Evolutionary conservation across 768 basidiomycete species (phyloP).

Genomic region (Symmetrospora coprosmae): DNA sequence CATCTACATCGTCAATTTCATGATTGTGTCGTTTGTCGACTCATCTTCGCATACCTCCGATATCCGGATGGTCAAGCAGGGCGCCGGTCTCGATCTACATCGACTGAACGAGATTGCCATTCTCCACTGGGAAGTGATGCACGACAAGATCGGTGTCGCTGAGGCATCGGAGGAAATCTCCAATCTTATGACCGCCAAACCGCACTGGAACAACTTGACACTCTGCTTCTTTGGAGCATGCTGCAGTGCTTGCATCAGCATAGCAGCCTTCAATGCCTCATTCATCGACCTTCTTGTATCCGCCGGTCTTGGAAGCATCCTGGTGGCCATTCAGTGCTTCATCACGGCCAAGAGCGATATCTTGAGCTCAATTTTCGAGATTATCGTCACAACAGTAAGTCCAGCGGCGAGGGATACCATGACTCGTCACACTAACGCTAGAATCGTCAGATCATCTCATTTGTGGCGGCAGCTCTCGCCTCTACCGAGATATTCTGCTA

Average conservation of each 20-base stretch:
- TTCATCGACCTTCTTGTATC: conserved; percentile 61
- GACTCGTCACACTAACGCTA: neutral
- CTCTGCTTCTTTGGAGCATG: conserved; percentile 58
- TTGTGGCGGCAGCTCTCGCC: conserved; percentile 60
- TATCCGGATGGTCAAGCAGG: conserved; percentile 63
- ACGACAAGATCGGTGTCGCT: conserved; percentile 60
- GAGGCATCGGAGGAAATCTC: conserved; percentile 60
- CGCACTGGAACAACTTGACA: conserved; percentile 46
- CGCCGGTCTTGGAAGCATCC: conserved; percentile 60
- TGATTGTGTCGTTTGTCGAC: conserved; percentile 73
- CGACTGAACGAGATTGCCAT: conserved; percentile 58
- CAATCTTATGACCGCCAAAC: conserved; percentile 53
- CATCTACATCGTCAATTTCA: conserved; percentile 38
- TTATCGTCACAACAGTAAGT: conserved; percentile 48
- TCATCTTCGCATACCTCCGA: conserved; percentile 61
- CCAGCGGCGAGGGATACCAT: neutral
- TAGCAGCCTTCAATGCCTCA: conserved; percentile 54
- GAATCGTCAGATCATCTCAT: conserved; percentile 47
- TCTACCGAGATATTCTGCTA: conserved; percentile 60
- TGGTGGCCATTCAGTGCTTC: conserved; percentile 56
- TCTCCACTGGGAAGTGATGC: conserved; percentile 67
- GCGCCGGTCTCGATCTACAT: conserved; percentile 50
- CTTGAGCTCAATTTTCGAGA: conserved; percentile 70
- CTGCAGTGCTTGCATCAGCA: conserved; percentile 56
- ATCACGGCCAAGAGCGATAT: conserved; percentile 56